Evolutionary conservation across 768 basidiomycete species (phyloP).

Genomic region (Tremella fuciformis): DNA sequence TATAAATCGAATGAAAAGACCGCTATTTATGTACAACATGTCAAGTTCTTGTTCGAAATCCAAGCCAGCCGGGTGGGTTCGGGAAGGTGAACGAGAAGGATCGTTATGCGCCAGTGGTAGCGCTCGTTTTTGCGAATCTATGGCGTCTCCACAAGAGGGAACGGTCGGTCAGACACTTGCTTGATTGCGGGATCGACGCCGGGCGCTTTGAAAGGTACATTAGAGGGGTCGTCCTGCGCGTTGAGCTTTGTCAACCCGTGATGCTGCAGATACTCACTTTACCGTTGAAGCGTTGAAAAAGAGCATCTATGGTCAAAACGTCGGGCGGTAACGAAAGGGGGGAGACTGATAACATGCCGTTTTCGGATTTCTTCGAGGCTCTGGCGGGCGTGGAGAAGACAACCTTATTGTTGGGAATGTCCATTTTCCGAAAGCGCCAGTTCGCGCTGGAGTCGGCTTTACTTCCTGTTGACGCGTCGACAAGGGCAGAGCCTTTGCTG

Average conservation of each 20-base stretch:
- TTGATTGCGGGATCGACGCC: conserved; percentile 2
- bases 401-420: neutral
- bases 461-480: neutral
- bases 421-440: conserved; percentile 21
- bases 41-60: no score
- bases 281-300: conserved; percentile 34
- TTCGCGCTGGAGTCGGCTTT: conserved; percentile 43
- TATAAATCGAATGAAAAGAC: no score
- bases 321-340: neutral
- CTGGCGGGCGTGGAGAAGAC: neutral
- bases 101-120: no score
- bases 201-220: conserved; percentile 4
- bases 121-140: no score
- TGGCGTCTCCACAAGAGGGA: conserved; percentile 1
- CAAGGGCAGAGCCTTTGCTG: neutral
- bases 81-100: no score
- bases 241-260: neutral
- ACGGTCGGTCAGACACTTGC: conserved; percentile 6
- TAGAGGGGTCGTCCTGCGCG: neutral
- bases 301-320: conserved; percentile 34
- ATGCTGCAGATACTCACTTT: conserved; percentile 7
- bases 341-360: neutral
- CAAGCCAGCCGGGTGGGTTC: no score
- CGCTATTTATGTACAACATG: no score
- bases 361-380: neutral